Percentiles rank a stretch among this genome's conserved stretches.
Conservation (phyloP, 1,139 yeast species). For the Yamadazyma mexicana region DNA sequence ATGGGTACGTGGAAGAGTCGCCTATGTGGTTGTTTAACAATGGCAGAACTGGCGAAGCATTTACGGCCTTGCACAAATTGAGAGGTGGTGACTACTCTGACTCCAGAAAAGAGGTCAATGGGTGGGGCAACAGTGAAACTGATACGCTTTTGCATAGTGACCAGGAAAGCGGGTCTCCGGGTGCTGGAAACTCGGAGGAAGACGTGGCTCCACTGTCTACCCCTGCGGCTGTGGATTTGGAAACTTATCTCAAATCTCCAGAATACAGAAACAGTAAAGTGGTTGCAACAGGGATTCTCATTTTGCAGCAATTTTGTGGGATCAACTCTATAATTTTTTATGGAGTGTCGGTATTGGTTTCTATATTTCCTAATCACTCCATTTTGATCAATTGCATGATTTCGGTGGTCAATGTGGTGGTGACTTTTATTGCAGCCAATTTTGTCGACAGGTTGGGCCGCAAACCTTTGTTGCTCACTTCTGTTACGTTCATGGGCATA, state of each 20-base stretch:
- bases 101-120: constrained; percentile 38
- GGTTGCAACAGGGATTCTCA: constrained; percentile 71
- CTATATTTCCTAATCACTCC: constrained; percentile 69
- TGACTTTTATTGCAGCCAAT: constrained; percentile 72
- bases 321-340: constrained; percentile 89
- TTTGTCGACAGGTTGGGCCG: constrained; percentile 77
- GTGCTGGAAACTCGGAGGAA: neutral
- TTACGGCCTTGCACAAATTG: constrained; percentile 34
- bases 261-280: constrained; percentile 57
- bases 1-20: constrained; percentile 63
- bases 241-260: constrained; percentile 49
- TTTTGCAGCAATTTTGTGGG: constrained; percentile 92
- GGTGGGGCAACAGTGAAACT: constrained; percentile 29
- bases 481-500: constrained; percentile 70
- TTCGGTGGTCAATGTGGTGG: constrained; percentile 67
- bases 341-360: constrained; percentile 79
- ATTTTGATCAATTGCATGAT: constrained; percentile 71
- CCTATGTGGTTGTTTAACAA: constrained; percentile 74
- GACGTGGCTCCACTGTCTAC: constrained; percentile 6
- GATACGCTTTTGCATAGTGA: constrained; percentile 10
- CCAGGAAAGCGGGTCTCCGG: constrained; percentile 4
- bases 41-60: constrained; percentile 34
- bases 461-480: constrained; percentile 63
- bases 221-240: constrained; percentile 24
- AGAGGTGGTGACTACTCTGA: constrained; percentile 43